A percentile compares a stretch with the other conserved stretches of the same genome.
Conservation (phyloP, 75 land plant species). For the Pinus taeda region DNA sequence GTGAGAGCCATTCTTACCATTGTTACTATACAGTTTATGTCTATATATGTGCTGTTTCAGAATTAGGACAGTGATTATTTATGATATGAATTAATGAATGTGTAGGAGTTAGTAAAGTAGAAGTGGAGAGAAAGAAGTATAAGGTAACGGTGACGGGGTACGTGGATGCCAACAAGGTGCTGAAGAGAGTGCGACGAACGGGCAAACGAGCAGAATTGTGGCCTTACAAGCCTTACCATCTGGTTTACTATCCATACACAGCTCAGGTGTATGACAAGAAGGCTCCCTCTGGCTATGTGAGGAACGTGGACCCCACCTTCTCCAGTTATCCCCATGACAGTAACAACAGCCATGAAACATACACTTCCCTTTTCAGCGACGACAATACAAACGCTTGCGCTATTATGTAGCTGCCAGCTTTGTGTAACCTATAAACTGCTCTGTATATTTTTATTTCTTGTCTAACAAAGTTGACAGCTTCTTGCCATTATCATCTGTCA, state of each 20-base stretch:
- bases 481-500: too few species aligned
- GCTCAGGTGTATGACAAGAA: conserved; percentile 56
- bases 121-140: conserved; percentile 47
- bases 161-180: conserved; percentile 54
- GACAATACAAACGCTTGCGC: conserved; percentile 9
- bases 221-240: conserved; percentile 66
- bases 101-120: conserved; percentile 39
- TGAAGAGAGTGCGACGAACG: conserved; percentile 43
- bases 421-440: too few species aligned
- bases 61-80: too few species aligned
- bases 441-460: too few species aligned
- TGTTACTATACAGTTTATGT: too few species aligned
- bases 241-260: conserved; percentile 50
- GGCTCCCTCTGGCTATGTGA: conserved; percentile 66
- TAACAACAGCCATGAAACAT: background rate
- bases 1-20: background rate
- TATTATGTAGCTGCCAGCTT: background rate
- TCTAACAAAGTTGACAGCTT: too few species aligned
- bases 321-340: conserved; percentile 5
- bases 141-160: conserved; percentile 63
- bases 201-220: conserved; percentile 64
- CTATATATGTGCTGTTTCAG: too few species aligned
- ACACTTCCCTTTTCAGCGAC: conserved; percentile 5
- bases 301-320: background rate
- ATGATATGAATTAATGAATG: too few species aligned